Conservation (phyloP, 768 basidiomycete species). For the Amanita rimosa region DNA sequence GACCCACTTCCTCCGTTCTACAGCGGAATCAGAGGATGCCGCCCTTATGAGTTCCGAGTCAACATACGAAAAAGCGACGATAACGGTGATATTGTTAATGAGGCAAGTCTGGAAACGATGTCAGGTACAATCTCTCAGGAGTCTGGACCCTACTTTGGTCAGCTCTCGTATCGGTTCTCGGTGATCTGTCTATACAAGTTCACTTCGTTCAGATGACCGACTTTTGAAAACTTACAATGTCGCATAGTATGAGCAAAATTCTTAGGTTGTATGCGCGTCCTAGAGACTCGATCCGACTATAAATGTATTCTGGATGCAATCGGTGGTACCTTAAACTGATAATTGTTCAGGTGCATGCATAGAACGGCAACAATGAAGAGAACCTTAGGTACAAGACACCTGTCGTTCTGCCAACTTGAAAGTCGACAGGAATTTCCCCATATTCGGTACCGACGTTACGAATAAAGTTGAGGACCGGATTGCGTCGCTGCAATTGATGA, state of each 20-base stretch:
- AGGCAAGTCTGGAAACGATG: slow-evolving; percentile 49
- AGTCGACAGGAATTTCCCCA: slow-evolving; percentile 88
- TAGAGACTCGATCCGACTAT: slow-evolving; percentile 80
- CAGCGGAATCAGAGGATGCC: slow-evolving; percentile 1
- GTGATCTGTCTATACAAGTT: slow-evolving; percentile 64
- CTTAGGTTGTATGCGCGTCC: slow-evolving; percentile 74
- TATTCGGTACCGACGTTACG: slow-evolving; percentile 90
- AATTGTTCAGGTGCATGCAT: background rate
- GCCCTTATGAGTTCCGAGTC: background rate
- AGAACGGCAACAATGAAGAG: background rate
- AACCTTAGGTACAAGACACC: slow-evolving; percentile 90
- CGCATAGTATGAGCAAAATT: slow-evolving; percentile 81
- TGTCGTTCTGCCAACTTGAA: slow-evolving; percentile 90
- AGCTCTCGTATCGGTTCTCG: slow-evolving; percentile 86
- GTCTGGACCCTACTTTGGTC: slow-evolving; percentile 48
- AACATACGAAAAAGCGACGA: slow-evolving; percentile 83
- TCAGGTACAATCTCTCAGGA: background rate
- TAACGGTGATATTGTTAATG: slow-evolving; percentile 86
- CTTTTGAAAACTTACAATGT: slow-evolving; percentile 58
- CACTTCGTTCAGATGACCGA: background rate
- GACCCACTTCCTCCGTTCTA: slow-evolving; percentile 86
- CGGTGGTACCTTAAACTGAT: slow-evolving; percentile 85
- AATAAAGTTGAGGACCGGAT: slow-evolving; percentile 81
- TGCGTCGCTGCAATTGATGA: slow-evolving; percentile 48
- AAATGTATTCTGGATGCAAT: slow-evolving; percentile 95